Conservation (phyloP, 257 asterid genomes). For the Forsythia viridissima region DNA sequence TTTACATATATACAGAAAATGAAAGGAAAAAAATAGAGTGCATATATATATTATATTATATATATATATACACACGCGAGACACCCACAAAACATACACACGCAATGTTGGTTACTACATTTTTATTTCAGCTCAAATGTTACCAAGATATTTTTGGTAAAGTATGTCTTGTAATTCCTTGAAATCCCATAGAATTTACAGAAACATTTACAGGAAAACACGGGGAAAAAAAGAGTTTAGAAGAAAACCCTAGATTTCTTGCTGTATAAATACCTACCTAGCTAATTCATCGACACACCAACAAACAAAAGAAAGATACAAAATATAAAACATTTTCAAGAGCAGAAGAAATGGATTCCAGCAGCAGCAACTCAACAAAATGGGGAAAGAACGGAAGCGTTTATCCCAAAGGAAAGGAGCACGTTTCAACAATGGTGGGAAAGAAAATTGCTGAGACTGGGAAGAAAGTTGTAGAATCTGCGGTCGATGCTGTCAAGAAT, state of each 20-base stretch:
- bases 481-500: slow-evolving; percentile 17
- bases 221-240: neutral
- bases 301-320: neutral
- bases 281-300: neutral
- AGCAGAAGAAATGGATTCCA: neutral
- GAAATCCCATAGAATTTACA: neutral
- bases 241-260: neutral
- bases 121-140: neutral
- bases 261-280: neutral
- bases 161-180: neutral
- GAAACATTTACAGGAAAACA: neutral
- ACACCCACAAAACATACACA: neutral
- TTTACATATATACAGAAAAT: neutral
- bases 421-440: slow-evolving; percentile 27
- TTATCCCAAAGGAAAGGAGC: slow-evolving; percentile 12
- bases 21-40: neutral
- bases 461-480: slow-evolving; percentile 12
- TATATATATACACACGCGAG: too few species aligned
- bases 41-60: too few species aligned
- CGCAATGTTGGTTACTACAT: neutral
- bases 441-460: slow-evolving; percentile 13
- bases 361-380: neutral
- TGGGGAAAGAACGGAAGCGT: slow-evolving; percentile 2
- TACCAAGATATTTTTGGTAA: neutral
- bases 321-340: neutral